A percentile compares a stretch with the other conserved stretches of the same genome.
These are phyloP conservation scores for Aureoboletus auriporus DNA, from an alignment of 768 basidiomycete genomes.

Conservation along the genomic window DNA sequence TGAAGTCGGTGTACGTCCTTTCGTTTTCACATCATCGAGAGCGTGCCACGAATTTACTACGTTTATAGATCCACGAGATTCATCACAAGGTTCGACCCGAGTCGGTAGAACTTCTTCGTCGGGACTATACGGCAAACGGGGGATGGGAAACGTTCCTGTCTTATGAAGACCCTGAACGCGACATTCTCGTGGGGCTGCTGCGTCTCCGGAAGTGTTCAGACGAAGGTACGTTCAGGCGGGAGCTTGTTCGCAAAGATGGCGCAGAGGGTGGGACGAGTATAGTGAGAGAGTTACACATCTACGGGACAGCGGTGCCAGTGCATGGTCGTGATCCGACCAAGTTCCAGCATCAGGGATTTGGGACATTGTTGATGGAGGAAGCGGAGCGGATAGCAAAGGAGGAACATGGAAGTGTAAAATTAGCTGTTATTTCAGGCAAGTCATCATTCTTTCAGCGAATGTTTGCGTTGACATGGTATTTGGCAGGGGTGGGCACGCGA, in stretches of 20 bases:
- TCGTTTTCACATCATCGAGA: neutral
- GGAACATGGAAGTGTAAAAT: slow-evolving; percentile 92
- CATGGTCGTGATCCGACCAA: slow-evolving; percentile 97
- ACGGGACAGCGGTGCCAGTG: slow-evolving; percentile 96
- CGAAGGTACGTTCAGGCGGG: slow-evolving; percentile 94
- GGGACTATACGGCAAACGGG: slow-evolving; percentile 96
- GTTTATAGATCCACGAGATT: slow-evolving; percentile 87
- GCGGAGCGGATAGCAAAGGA: slow-evolving; percentile 96
- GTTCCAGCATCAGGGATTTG: slow-evolving; percentile 97
- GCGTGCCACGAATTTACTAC: slow-evolving; percentile 1
- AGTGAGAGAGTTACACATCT: slow-evolving; percentile 94
- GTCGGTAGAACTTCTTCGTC: slow-evolving; percentile 88
- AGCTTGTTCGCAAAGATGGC: slow-evolving; percentile 68
- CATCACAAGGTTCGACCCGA: slow-evolving; percentile 97
- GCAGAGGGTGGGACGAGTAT: slow-evolving; percentile 84
- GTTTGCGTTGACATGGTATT: slow-evolving; percentile 1
- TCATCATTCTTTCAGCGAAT: slow-evolving; percentile 1
- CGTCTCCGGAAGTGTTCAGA: slow-evolving; percentile 93
- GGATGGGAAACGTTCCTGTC: slow-evolving; percentile 99
- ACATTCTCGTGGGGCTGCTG: slow-evolving; percentile 92
- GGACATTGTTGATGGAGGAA: slow-evolving; percentile 97
- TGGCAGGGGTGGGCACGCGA: slow-evolving; percentile 85
- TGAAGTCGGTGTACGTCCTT: slow-evolving; percentile 84
- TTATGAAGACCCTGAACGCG: slow-evolving; percentile 96
- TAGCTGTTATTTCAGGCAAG: slow-evolving; percentile 95